Evolutionary conservation across 495 filamentous ascomycete species (phyloP), one percentile per base, ranked within the genome.

Genomic region (Hyphodiscus hymeniophilus): DNA sequence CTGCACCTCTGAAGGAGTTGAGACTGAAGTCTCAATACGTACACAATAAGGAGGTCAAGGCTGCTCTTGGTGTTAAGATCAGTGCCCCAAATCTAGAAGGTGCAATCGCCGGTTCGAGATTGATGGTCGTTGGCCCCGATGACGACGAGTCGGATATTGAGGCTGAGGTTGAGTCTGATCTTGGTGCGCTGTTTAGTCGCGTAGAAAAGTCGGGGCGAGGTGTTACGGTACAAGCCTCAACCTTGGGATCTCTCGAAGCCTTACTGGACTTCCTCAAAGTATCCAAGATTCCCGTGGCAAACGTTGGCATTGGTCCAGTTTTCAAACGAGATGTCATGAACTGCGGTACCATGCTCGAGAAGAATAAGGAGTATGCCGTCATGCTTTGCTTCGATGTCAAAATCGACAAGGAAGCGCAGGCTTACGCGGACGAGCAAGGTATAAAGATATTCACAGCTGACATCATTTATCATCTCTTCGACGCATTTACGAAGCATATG

Each of bases 381-480:
- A 99, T 99, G 94, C 82, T 99, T 16, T 97, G 94, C 64, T 99
- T 99, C 74, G 94, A 99, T 62, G 94, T 99, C 64, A 95, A 95
- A 71, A 85, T 99, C 18, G 94, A 99, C 66, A 96, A 95, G 66
- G 94, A 99, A 59, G 94, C 94, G 1, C 76, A 82, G 57, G 75
- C 75, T 12, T 95, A 97, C 56, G 94, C 94, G 33, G 86, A 95
- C 8, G 89, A 96, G 45, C 79, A 95, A 32, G 91, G 91, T 24
- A 86, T 99, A 63, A 99, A 95, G 76, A 87, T 99, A 60, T 97
- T 97, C 72, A 94, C 88, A 0, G 94, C 94, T 5, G 89, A 99
- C 57, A 99, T 99, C 58, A 99, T 99, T 53, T 99, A 99, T 63
- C 94, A 99, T 63, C 72, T 99, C 44, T 99, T 99, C 63, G 94